A percentile compares a stretch with the other conserved stretches of the same genome.
phyloP scores from a whole-genome alignment of 805 yeast species.

The Starmera pachycereana region DNA sequence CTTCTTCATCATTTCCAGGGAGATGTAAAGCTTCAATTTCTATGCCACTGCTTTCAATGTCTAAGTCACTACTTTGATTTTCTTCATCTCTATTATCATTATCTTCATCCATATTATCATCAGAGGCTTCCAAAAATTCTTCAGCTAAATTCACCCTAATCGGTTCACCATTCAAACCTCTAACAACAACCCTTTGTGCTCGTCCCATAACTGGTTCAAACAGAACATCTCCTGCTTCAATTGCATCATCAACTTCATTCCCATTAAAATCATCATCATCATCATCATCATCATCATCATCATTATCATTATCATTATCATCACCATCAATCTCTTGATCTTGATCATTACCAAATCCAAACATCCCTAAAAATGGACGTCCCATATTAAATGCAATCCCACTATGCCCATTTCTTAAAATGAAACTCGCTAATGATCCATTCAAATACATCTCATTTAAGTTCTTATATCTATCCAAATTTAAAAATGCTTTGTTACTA shows the following conservation, averaged over 20 bases:
- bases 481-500: conserved; percentile 43
- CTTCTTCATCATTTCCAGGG: too few relatives aligned
- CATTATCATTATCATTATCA: conserved; percentile 11
- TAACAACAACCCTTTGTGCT: too few relatives aligned
- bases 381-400: background rate
- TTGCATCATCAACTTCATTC: background rate
- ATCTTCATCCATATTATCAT: background rate
- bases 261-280: conserved; percentile 9
- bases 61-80: too few relatives aligned
- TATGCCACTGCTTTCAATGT: too few relatives aligned
- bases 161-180: background rate
- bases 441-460: conserved; percentile 52
- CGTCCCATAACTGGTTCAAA: background rate
- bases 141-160: too few relatives aligned
- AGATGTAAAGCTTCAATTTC: too few relatives aligned
- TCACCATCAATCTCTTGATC: conserved; percentile 7
- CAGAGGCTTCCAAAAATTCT: background rate
- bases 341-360: background rate
- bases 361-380: background rate
- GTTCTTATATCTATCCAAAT: conserved; percentile 40
- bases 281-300: conserved; percentile 9
- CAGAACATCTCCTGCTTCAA: conserved; percentile 1
- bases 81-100: background rate
- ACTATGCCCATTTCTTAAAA: conserved; percentile 20
- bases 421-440: conserved; percentile 43